Base-by-base conservation (phyloP, 2,329 filamentous ascomycete species). In the Ascochyta pisi region DNA sequence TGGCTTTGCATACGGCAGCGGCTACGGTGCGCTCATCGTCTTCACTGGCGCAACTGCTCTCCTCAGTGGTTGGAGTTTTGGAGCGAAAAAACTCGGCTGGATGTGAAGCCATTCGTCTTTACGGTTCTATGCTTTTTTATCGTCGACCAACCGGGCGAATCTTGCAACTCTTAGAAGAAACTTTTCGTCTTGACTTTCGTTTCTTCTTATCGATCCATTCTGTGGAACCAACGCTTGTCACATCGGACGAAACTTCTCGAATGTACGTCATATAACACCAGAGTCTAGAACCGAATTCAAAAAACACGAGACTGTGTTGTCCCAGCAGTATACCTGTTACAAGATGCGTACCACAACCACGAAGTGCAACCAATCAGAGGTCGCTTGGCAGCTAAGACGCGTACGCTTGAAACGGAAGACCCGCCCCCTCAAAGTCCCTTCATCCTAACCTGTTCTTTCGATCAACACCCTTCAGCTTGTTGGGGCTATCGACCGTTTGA, bases 1-100 rank as follows among this genome's bases (percentile, higher is more conserved):
- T 19, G 67, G 60, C 0, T 68, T 74, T 35, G 78, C 75, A 1
- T 81, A 80, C 61, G 79, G 77, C 0, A 77, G 71, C 38, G 74
- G 71, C 15, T 81, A 77, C 60, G 78, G 78, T 12, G 63, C 71
- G 31, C 57, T 80, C 27, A 76, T 81, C 24, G 67, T 74, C 1
- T 80, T 79, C 53, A 78, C 77, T 6, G 78, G 78, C 4, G 64
- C 76, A 8, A 78, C 73, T 9, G 76, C 77, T 15, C 47, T 73
- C 6, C 55, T 71, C 19, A 65, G 67, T 29, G 64, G 69, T 7
- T 73, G 70, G 70, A 60, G 68, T 19, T 66, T 63, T 51, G 66
- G 59, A 7, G 71, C 67, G 7, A 73, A 64, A 56, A 60, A 68
- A 24, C 52, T 75, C 46, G 69, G 70, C 37, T 73, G 69, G 71